Percentiles rank a stretch among this genome's conserved stretches.
These are phyloP conservation scores for Heliosperma pusillum DNA, from an alignment of 148 eudicot genomes.

Conservation along the genomic window DNA sequence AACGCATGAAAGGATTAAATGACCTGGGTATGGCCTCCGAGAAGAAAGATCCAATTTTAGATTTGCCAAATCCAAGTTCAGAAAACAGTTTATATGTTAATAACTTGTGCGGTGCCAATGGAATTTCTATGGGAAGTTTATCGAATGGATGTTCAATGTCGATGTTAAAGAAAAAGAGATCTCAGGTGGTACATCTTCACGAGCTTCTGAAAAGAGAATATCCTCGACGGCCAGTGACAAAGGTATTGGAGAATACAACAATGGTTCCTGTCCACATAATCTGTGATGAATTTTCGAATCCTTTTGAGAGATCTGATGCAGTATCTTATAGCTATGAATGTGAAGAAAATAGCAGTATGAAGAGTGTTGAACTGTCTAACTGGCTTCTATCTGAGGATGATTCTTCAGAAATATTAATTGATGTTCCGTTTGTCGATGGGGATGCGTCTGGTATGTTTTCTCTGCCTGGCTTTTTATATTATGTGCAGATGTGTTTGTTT, in stretches of 20 bases:
- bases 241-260: conserved; percentile 64
- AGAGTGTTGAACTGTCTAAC: conserved; percentile 38
- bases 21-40: conserved; percentile 52
- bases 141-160: conserved; percentile 42
- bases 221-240: conserved; percentile 59
- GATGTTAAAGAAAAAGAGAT: conserved; percentile 55
- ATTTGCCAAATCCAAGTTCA: conserved; percentile 26
- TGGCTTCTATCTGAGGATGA: conserved; percentile 33
- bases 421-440: conserved; percentile 59
- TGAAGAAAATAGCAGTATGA: conserved; percentile 39
- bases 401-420: conserved; percentile 42
- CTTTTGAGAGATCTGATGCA: conserved; percentile 48
- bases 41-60: conserved; percentile 21
- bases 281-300: conserved; percentile 49
- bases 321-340: conserved; percentile 40
- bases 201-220: conserved; percentile 60
- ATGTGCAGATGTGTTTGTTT: background rate
- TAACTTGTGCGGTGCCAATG: conserved; percentile 15
- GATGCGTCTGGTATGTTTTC: conserved; percentile 48
- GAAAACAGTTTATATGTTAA: conserved; percentile 14
- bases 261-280: conserved; percentile 72
- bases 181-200: conserved; percentile 53
- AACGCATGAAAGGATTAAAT: conserved; percentile 85
- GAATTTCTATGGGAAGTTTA: conserved; percentile 14
- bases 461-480: conserved; percentile 13